These are phyloP conservation scores for Flaveria floridana DNA, from an alignment of 140 eudicot genomes.

Conservation along the genomic window DNA sequence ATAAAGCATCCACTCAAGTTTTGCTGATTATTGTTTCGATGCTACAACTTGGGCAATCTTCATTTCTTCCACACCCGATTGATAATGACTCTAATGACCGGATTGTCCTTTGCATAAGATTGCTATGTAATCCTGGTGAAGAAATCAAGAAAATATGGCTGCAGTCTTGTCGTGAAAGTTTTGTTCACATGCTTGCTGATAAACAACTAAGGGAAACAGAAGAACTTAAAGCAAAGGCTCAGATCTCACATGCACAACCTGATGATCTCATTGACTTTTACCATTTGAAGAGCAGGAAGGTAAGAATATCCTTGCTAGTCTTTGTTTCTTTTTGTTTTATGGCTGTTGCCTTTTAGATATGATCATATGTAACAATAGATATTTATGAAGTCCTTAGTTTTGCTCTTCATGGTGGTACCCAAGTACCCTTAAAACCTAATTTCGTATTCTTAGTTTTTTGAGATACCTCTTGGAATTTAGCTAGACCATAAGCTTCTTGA, in stretches of 20 bases:
- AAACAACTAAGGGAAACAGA: conserved; percentile 65
- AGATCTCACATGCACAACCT: conserved; percentile 64
- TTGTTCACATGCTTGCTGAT: conserved; percentile 73
- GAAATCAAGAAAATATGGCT: conserved; percentile 63
- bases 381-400: too few relatives aligned
- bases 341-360: background rate
- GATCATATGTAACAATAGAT: too few relatives aligned
- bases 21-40: conserved; percentile 56
- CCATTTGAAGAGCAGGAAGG: conserved; percentile 80
- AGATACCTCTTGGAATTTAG: too few relatives aligned
- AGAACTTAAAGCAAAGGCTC: conserved; percentile 73
- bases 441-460: background rate
- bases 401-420: too few relatives aligned
- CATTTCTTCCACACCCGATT: conserved; percentile 64
- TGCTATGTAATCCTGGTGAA: conserved; percentile 56
- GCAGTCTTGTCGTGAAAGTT: conserved; percentile 62
- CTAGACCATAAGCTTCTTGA: too few relatives aligned
- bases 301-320: conserved; percentile 20
- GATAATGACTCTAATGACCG: conserved; percentile 65
- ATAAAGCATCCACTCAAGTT: conserved; percentile 50
- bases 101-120: conserved; percentile 55
- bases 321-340: background rate
- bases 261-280: conserved; percentile 78
- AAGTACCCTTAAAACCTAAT: too few relatives aligned
- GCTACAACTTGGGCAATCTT: conserved; percentile 72